These are phyloP conservation scores for Pseudopyricularia cyperi DNA, from an alignment of 2,329 filamentous ascomycete genomes.

Conservation along the genomic window DNA sequence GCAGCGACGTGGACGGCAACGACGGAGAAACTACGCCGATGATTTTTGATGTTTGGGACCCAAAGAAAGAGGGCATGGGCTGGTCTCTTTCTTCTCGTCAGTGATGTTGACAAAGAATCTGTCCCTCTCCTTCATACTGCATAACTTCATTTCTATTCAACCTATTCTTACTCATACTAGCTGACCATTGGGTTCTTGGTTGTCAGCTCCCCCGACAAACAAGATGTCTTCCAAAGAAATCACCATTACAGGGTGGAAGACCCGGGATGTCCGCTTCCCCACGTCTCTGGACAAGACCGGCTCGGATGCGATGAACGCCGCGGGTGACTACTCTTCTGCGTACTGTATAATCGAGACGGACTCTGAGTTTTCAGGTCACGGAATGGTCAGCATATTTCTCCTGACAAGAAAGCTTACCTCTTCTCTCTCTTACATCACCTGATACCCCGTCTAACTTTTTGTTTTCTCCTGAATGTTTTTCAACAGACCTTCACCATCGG, in stretches of 20 bases:
- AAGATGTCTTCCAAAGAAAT: slow-evolving; percentile 30
- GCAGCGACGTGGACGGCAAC: not conserved
- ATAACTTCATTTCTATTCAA: not conserved
- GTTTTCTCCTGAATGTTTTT: not conserved
- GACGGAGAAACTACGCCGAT: not conserved
- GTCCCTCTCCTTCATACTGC: not conserved
- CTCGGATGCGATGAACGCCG: slow-evolving; percentile 93
- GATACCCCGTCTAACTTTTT: not conserved
- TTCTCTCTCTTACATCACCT: not conserved
- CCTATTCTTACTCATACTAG: not conserved
- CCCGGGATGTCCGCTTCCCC: slow-evolving; percentile 65
- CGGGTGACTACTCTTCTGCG: slow-evolving; percentile 85
- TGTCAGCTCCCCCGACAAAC: not conserved
- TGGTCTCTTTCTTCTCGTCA: not conserved
- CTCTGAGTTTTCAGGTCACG: slow-evolving; percentile 56
- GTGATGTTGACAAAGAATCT: not conserved
- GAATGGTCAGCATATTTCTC: slow-evolving; percentile 44
- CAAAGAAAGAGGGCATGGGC: not conserved
- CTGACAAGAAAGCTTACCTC: not conserved
- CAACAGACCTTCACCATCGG: slow-evolving; percentile 77
- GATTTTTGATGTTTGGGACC: not conserved
- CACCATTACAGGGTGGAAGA: slow-evolving; percentile 59
- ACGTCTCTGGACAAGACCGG: slow-evolving; percentile 96
- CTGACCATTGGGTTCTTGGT: not conserved
- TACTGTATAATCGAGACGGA: slow-evolving; percentile 87